Base-by-base conservation (phyloP, 2,329 filamentous ascomycete genomes). In the Fusarium agapanthi region DNA sequence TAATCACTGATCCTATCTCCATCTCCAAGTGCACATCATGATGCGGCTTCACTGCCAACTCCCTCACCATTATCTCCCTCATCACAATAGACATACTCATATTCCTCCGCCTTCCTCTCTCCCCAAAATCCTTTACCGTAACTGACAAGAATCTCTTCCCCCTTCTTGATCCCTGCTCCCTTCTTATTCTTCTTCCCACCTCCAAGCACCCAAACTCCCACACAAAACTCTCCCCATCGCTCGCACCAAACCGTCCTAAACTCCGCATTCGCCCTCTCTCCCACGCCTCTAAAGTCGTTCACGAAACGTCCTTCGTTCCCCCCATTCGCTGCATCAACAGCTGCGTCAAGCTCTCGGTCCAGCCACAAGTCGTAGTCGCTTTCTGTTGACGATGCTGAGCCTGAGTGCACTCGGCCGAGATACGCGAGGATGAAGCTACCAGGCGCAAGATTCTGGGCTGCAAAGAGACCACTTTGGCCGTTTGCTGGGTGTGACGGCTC, bases 81-180 rank as follows among this genome's bases (percentile, higher is more conserved):
- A 24, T 61, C 55, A 20, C 55, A 35, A 30, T 61, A 54, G 16
- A 50, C 41, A 35, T 32, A 38, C 8, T 73, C 71, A 22, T 58
- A 67, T 18, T 67, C 73, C 7, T 74, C 73, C 4, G 9, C 44
- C 51, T 45, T 76, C 74, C 80, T 85, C 79, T 79, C 77, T 82
- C 85, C 77, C 89, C 90, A 92, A 71, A 92, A 92, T 2, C 90
- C 90, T 78, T 90, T 92, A 11, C 90, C 90, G 75, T 92, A 92
- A 72, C 88, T 91, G 18, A 92, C 88, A 57, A 91, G 77, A 59
- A 92, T 88, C 83, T 92, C 90, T 67, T 90, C 86, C 4, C 90
- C 89, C 80, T 88, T 90, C 54, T 77, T 84, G 34, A 91, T 86
- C 2, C 85, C 81, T 61, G 72, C 69, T 67, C 76, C 50, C 28